Base-by-base conservation (phyloP, 306 rosid species). In the Fragaria vesca region DNA sequence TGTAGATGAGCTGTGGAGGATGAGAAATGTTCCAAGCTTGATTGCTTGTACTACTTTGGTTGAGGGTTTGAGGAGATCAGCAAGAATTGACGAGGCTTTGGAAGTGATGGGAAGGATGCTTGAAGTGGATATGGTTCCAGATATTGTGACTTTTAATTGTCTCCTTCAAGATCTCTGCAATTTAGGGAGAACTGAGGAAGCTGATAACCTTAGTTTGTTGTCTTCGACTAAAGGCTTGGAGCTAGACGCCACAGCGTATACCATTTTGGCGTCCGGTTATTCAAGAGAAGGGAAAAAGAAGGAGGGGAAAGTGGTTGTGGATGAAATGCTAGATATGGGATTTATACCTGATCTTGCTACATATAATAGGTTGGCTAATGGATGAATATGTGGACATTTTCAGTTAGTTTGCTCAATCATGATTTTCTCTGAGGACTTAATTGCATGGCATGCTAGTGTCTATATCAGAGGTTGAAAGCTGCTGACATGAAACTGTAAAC, bases 261-360 rank as follows among this genome's bases (percentile, higher is more conserved):
- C 77, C 66, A 78, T 88, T 81, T 80, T 93, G 87, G 91, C 86
- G 38, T 71, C 51, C 50, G 97, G 97, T 47, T 91, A 79, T 69
- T 79, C 83, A 6, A 78, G 76, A 74, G 96, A 91, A 79, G 85
- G 93, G 6, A 82, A 76, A 26, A 80, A 43, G 75, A 80, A 76
- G 71, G 86, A 89, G 73, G 94, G 89, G 47, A 83, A 89, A 80
- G 63, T 75, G 20, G 71, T 91, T 81, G 89, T 90, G 50, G 87
- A 90, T 85, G 97, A 91, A 84, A 93, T 91, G 97, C 81, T 93
- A 85, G 98, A 91, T 63, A 82, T 42, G 86, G 98, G 88, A 45
- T 86, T 86, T 69, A 76, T 91, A 79, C 92, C 93, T 36, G 88
- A 91, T 84, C 89, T 91, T 78, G 86, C 87, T 65, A 85, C 93